Evolutionary conservation across 73 alveolate species (phyloP), one percentile per base, ranked within the genome.

Genomic region (Paramecium pentaurelia): DNA sequence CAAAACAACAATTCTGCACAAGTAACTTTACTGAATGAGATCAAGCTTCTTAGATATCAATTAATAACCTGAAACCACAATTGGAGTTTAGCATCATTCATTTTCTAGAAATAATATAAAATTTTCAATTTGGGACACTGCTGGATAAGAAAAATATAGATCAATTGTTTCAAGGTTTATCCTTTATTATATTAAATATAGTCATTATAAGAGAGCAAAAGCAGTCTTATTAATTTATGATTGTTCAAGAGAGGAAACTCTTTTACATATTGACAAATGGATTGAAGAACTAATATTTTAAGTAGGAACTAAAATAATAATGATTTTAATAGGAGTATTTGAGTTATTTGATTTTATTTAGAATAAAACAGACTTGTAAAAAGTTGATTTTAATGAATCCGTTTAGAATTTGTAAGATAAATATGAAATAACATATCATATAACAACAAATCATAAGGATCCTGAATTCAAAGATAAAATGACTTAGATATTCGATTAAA

Each of bases 71-170:
- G 49, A 64, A 64, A 34, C 47, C 28, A 64, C 51, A 12, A 64
- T 64, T 64, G 84, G 84, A 32, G 49, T 64, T 32, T 28, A 64
- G 30, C 45, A 64, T 64, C 84, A 64, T 64, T 64, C 49, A 28
- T 64, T 64, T 64, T 32, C 51, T 34, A 64, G 92, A 37, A 75
- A 86, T 47, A 84, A 58, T 37, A 92, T 92, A 45, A 97, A 97
- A 93, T 93, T 97, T 40, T 96, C 96, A 75, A 93, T 91, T 60
- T 90, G 95, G 96, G 95, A 93, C 34, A 93, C 95, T 2, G 96
- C 96, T 11, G 96, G 95, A 14, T 80, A 91, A 89, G 95, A 93
- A 68, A 59, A 88, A 37, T 94, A 83, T 49, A 59, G 87, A 94
- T 45, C 95, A 25, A 12, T 64, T 32, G 84, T 28, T 8, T 64